A percentile compares a stretch with the other conserved stretches of the same genome.
Evolutionary conservation across 352 stramenopile species (phyloP).

Genomic region (Thalassiosira hispida): DNA sequence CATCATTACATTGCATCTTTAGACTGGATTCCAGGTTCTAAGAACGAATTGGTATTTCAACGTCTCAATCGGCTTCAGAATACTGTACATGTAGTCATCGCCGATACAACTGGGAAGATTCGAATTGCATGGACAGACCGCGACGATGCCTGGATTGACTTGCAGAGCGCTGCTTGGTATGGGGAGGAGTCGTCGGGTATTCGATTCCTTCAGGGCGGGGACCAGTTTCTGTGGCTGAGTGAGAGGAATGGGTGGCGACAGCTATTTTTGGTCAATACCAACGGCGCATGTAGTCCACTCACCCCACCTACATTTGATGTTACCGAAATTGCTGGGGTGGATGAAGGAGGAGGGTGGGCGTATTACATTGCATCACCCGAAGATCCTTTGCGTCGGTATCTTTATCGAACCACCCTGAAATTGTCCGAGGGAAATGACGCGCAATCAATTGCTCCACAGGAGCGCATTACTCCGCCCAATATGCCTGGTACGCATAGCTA

Average conservation of each 20-base stretch:
- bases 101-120: slow-evolving; percentile 35
- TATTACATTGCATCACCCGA: slow-evolving; percentile 53
- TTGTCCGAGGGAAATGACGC: slow-evolving; percentile 1
- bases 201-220: slow-evolving; percentile 37
- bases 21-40: slow-evolving; percentile 47
- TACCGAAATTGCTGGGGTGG: slow-evolving; percentile 49
- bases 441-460: slow-evolving; percentile 19
- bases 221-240: slow-evolving; percentile 45
- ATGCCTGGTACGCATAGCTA: slow-evolving; percentile 49
- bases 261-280: slow-evolving; percentile 44
- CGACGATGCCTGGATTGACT: slow-evolving; percentile 51
- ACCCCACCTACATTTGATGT: slow-evolving; percentile 46
- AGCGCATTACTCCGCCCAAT: slow-evolving; percentile 39
- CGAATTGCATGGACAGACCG: slow-evolving; percentile 39
- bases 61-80: slow-evolving; percentile 52
- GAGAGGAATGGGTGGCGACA: slow-evolving; percentile 52
- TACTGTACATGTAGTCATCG: slow-evolving; percentile 49
- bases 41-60: slow-evolving; percentile 48
- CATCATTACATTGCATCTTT: slow-evolving; percentile 57
- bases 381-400: slow-evolving; percentile 44
- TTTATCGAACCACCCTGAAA: slow-evolving; percentile 53
- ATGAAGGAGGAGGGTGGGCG: slow-evolving; percentile 44
- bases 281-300: slow-evolving; percentile 25
- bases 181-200: slow-evolving; percentile 53
- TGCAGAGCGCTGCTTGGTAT: slow-evolving; percentile 47